Base-by-base conservation (phyloP, 208 protist genomes). In the Blastocrithidia nonstop region DNA sequence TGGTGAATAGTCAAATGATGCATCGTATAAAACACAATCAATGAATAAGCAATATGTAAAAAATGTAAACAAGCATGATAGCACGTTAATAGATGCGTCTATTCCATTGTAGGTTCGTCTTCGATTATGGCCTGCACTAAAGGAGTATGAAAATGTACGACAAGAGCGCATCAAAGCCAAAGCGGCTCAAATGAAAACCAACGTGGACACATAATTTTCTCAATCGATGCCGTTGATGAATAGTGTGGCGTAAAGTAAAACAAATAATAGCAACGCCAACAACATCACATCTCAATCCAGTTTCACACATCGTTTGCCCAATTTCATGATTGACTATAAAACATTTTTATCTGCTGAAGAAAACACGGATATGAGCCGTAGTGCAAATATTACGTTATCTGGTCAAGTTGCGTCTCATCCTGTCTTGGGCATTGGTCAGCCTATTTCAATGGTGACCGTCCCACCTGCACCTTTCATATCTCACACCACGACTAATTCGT, bases 111-210 rank as follows among this genome's bases (percentile, higher is more conserved):
- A 88, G 57, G 82, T 86, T 29, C 59, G 67, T 20, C 57, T 91
- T 51, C 61, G 59, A 55, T 50, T 91, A 37, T 91, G 82, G 82
- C 82, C 77, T 2, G 71, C 77, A 9, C 43, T 91, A 24, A 69
- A 73, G 38, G 82, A 91, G 41, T 75, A 91, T 45, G 74, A 91
- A 56, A 69, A 76, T 45, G 48, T 82, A 23, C 77, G 82, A 20
- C 49, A 57, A 40, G 67, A 83, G 55, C 70, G 82, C 40, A 64
- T 91, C 41, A 72, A 74, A 45, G 61, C 72, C 17, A 54, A 51
- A 15, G 82, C 82, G 0, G 57, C 42, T 1, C 36, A 69, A 31
- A 45, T 46, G 23, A 65, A 76, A 38, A 43, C 59, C 16, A 61
- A 77, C 22, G 42, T 79, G 36, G 57, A 81, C 35, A 52, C 53